These are phyloP conservation scores for Vitellaria paradoxa DNA, from an alignment of 179 eudicot species.

Conservation along the genomic window DNA sequence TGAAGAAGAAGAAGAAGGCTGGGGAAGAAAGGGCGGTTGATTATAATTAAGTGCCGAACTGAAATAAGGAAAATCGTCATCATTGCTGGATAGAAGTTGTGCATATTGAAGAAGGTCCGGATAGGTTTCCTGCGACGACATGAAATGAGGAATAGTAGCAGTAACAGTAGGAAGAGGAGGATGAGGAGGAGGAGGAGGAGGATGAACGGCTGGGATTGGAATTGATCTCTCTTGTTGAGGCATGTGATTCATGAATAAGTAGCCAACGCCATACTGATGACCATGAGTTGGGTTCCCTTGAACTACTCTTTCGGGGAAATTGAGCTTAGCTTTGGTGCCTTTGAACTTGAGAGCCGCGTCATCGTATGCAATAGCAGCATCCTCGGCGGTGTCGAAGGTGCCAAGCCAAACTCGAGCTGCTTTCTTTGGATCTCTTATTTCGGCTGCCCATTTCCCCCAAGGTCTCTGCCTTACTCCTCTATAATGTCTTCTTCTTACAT, in stretches of 20 bases:
- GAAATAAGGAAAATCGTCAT: slow-evolving; percentile 34
- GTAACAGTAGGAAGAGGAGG: neutral
- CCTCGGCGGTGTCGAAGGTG: slow-evolving; percentile 38
- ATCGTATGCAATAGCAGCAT: slow-evolving; percentile 39
- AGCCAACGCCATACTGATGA: neutral
- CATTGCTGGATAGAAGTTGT: slow-evolving; percentile 43
- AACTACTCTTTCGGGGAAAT: slow-evolving; percentile 27
- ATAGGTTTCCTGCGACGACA: slow-evolving; percentile 18
- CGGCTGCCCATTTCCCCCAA: slow-evolving; percentile 51
- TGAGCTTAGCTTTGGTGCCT: slow-evolving; percentile 39
- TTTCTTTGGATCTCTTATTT: slow-evolving; percentile 40
- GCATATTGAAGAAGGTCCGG: slow-evolving; percentile 57
- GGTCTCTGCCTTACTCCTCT: slow-evolving; percentile 47
- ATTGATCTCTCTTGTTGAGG: too few relatives aligned
- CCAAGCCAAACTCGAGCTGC: slow-evolving; percentile 44
- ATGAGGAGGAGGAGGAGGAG: neutral
- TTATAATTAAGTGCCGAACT: slow-evolving; percentile 27
- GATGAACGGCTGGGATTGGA: neutral
- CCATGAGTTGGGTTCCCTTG: neutral
- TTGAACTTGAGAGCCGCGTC: slow-evolving; percentile 41
- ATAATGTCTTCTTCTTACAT: slow-evolving; percentile 23
- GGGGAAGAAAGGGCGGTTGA: neutral
- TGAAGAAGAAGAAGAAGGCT: neutral
- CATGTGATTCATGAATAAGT: too few relatives aligned
- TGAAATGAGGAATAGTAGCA: neutral